Conservation (phyloP, 768 basidiomycete species). For the Boletus reticulatus region DNA sequence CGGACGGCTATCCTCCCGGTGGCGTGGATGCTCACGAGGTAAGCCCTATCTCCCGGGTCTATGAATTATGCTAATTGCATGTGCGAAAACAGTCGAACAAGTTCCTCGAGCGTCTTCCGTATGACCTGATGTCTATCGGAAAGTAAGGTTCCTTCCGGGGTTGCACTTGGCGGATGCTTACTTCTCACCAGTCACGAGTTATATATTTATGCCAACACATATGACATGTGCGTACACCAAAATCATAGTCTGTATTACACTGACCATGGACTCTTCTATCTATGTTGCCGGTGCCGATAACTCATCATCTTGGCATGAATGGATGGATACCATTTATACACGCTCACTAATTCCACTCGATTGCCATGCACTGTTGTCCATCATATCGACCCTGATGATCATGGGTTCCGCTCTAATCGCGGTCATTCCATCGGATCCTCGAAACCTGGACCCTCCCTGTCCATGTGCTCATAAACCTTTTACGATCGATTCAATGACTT, state of each 20-base stretch:
- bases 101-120: slow-evolving; percentile 70
- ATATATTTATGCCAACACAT: slow-evolving; percentile 64
- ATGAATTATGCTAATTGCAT: neutral
- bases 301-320: neutral
- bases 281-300: neutral
- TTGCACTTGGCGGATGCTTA: neutral
- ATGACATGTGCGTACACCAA: slow-evolving; percentile 53
- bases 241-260: neutral
- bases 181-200: slow-evolving; percentile 64
- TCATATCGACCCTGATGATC: slow-evolving; percentile 7
- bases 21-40: slow-evolving; percentile 75
- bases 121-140: slow-evolving; percentile 82
- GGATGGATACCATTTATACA: neutral
- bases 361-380: neutral
- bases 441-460: neutral
- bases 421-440: neutral
- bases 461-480: neutral
- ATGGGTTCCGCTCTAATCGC: neutral
- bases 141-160: slow-evolving; percentile 48
- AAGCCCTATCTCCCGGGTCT: slow-evolving; percentile 11
- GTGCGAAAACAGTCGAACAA: slow-evolving; percentile 55
- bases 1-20: slow-evolving; percentile 70
- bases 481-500: neutral
- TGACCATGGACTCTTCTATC: slow-evolving; percentile 1
- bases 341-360: neutral